Evolutionary conservation across 495 filamentous ascomycete species (phyloP), one percentile per base, ranked within the genome.

Genomic region (Glarea lozoyensis): DNA sequence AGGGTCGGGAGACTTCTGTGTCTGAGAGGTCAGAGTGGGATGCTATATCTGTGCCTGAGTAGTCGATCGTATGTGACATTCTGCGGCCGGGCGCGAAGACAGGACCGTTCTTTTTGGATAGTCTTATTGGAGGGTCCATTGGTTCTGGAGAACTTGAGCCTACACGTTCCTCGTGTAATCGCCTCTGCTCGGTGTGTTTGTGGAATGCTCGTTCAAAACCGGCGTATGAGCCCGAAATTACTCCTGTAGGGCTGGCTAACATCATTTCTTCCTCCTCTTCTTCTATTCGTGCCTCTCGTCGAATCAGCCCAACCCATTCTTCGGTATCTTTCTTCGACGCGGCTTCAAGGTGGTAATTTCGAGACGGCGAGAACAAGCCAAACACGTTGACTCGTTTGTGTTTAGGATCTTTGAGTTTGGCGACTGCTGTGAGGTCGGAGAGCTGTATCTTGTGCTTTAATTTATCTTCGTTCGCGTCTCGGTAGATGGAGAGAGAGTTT

Each of bases 401-500:
- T 64, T 92, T 93, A 1, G 86, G 80, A 48, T 95, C 87, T 54
- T 84, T 89, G 38, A 96, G 77, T 38, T 84, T 71, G 1, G 88
- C 84, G 23, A 95, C 85, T 3, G 90, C 90, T 3, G 89, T 95
- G 43, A 97, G 72, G 45, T 98, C 92, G 24, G 86, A 84, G 33
- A 96, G 75, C 55, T 76, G 78, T 48, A 98, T 77, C 52, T 93
- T 88, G 53, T 87, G 82, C 18, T 86, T 80, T 6, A 98, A 75
- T 57, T 90, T 87, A 52, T 82, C 84, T 56, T 94, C 88, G 53
- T 86, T 82, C 42, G 88, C 77, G 51, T 88, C 82, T 57, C 92
- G 90, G 78, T 98, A 98, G 48, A 94, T 87, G 25, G 87, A 96
- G 17, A 97, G 75, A n/a, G 86, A 72, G 55, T 94, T 94, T 1